Base-by-base conservation (phyloP, 1,139 yeast species). In the Suhomyces taliae region DNA sequence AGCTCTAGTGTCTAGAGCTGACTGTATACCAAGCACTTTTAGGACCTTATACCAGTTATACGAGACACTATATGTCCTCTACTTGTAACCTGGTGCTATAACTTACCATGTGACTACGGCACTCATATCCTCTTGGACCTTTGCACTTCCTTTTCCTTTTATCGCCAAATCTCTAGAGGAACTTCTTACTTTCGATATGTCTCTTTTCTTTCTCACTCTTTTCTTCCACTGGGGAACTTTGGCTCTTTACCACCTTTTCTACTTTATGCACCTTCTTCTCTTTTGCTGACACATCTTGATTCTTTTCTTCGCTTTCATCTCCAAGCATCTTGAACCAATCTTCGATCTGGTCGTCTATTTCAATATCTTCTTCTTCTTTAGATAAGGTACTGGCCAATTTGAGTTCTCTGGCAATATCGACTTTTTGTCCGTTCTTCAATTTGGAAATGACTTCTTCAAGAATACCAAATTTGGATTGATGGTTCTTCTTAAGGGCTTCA, bases 331-430 rank as follows among this genome's bases (percentile, higher is more conserved):
- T 65, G 44, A 74, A 60, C 46, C 74, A 66, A 39, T 63, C 59
- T 46, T 74, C 75, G 46, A 75, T 58, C 50, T 64, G 67, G 35
- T 72, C 69, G 53, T 75, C 80, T 34, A 74, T 56, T 44, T 74
- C 76, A 27, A 74, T 62, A 48, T 73, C 78, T 8, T 61, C 65
- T 0, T 67, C 55, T 47, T 64, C 69, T 41, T 63, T 60, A 10
- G 74, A 65, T 40, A 72, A 60, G 4, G 72, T 61, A 48, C 69
- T 67, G 12, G 77, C 74, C 37, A 75, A 57, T 43, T 59, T 64
- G 47, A 75, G 63, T 47, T 75, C 79, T 40, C 64, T 62, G 2
- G 66, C 61, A 12, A 75, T 58, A 54, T 75, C 76, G 14, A 75
- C 66, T 7, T 54, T 57, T 42, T 71, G 72, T 7, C 70, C 72